Conservation (phyloP, 2,329 filamentous ascomycete genomes). For the Calonectria fujianensis region DNA sequence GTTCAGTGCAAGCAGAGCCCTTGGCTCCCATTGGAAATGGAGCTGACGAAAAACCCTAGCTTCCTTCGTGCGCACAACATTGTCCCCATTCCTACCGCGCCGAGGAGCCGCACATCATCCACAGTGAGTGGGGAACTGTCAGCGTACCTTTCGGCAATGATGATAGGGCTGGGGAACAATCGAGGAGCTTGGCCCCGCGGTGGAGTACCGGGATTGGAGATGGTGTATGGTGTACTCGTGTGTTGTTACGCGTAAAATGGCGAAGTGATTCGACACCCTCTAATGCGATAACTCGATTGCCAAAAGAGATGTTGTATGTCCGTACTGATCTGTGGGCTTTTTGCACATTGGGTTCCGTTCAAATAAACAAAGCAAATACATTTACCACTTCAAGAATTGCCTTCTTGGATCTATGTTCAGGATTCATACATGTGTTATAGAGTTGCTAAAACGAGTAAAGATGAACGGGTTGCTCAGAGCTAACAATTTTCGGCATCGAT, state of each 20-base stretch:
- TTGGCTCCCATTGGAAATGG: not conserved
- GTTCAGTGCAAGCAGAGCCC: too few relatives aligned
- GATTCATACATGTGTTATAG: not conserved
- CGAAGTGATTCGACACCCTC: not conserved
- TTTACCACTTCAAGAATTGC: not conserved
- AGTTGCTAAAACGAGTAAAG: not conserved
- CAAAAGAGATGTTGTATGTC: not conserved
- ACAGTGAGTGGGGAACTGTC: not conserved
- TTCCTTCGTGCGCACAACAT: not conserved
- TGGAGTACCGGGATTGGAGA: not conserved
- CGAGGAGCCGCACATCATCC: not conserved
- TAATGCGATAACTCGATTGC: not conserved
- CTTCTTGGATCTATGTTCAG: not conserved
- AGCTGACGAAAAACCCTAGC: not conserved
- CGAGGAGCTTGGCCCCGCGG: not conserved
- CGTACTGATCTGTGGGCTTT: not conserved
- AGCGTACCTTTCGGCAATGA: not conserved
- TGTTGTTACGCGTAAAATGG: not conserved
- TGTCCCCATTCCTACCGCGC: not conserved
- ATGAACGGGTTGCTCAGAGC: not conserved
- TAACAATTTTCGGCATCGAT: not conserved
- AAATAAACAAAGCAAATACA: not conserved
- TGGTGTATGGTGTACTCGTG: slow-evolving; percentile 3
- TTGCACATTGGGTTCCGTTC: not conserved
- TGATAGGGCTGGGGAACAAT: not conserved